Evolutionary conservation across 1,284 basidiomycete genomes (phyloP).

Genomic region (Cutaneotrichosporon sp.): DNA sequence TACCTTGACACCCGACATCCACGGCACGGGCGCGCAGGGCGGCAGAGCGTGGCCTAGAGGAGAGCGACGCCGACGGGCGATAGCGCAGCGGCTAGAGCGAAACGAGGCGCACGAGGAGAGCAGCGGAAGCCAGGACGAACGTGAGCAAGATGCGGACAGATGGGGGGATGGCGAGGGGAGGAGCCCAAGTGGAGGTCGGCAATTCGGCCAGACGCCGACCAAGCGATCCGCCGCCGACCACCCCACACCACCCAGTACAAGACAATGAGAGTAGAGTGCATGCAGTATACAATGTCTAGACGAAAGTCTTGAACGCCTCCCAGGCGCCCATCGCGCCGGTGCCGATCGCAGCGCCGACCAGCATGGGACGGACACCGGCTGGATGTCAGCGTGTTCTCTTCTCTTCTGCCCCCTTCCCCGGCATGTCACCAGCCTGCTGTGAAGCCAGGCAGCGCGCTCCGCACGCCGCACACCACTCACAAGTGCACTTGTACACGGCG

Average conservation of each 20-base stretch:
- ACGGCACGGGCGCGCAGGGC: too few species aligned
- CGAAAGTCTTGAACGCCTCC: constrained; percentile 82
- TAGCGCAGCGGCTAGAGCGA: too few species aligned
- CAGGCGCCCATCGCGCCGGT: constrained; percentile 85
- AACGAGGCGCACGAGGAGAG: too few species aligned
- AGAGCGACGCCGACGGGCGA: too few species aligned
- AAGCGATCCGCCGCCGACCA: background rate
- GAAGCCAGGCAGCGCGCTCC: too few species aligned
- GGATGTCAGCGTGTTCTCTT: constrained; percentile 39
- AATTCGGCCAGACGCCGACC: background rate
- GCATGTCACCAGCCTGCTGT: background rate
- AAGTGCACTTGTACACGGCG: constrained; percentile 89
- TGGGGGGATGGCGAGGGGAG: too few species aligned
- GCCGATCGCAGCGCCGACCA: constrained; percentile 84
- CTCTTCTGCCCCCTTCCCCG: background rate
- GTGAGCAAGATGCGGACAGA: too few species aligned
- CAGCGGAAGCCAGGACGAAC: too few species aligned
- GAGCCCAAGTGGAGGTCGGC: background rate
- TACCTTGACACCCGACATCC: too few species aligned
- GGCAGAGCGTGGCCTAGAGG: too few species aligned
- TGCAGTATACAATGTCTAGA: constrained; percentile 23
- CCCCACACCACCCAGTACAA: background rate
- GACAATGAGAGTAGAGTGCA: constrained; percentile 59
- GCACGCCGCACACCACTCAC: constrained; percentile 63
- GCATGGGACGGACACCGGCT: constrained; percentile 88